Evolutionary conservation across 139 green algal species (phyloP).

Genomic region (Tetradesmus lagerheimii): DNA sequence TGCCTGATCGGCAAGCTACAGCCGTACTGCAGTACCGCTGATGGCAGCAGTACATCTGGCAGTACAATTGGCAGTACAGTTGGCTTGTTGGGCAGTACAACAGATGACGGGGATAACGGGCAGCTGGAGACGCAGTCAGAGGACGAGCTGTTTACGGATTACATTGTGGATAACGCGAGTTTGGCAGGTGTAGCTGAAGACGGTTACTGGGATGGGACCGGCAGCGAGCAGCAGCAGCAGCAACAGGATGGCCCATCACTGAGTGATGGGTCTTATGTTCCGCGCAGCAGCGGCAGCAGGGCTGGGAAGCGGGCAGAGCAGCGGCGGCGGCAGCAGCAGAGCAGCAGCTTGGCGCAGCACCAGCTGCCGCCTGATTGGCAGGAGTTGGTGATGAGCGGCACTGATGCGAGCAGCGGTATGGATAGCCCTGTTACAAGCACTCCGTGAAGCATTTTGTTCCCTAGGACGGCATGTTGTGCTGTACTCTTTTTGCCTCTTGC

Average conservation of each 20-base stretch:
- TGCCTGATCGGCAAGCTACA: conserved; percentile 45
- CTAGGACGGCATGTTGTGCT: too few species aligned
- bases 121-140: neutral
- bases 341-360: conserved; percentile 16
- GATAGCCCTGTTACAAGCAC: neutral
- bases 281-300: neutral
- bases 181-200: neutral
- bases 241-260: neutral
- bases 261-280: neutral
- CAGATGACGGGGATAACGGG: conserved; percentile 9
- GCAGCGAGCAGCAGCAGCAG: neutral
- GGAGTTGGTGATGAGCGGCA: neutral
- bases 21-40: neutral
- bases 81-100: neutral
- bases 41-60: conserved; percentile 24
- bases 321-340: conserved; percentile 5
- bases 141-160: neutral
- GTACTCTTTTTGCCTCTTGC: too few species aligned
- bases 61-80: neutral
- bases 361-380: conserved; percentile 36
- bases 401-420: neutral
- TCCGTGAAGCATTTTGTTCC: too few species aligned
- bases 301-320: neutral
- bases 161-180: neutral
- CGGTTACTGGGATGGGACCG: neutral